Base-by-base conservation (phyloP, 805 yeast species). In the Candida ficus region DNA sequence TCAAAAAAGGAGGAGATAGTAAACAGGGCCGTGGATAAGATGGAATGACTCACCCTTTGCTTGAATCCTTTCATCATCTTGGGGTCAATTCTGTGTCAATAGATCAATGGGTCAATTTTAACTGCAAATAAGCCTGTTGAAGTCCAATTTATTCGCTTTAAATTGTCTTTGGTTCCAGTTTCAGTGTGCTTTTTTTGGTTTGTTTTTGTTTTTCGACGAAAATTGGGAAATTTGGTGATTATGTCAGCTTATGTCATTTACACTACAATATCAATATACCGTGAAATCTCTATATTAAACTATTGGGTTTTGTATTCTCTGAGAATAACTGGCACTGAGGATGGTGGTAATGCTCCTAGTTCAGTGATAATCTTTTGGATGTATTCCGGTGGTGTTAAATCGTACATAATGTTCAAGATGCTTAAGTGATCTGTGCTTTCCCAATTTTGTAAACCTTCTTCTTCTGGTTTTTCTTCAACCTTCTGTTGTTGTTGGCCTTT, bases 311-410 rank as follows among this genome's bases (percentile, higher is more conserved):
- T 87, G 63, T 91, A 93, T 63, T 93, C 99, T 64, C 98, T 78
- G 53, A 93, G 68, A 46, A 93, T 87, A 36, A 93, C 98, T 21
- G 99, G 99, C 43, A 93, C 98, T 2, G 98, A 88, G n/a, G 95
- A 84, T 32, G 99, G 96, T 10, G 99, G 99, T 50, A 93, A 71
- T 3, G 95, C 87, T 22, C 99, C 99, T 48, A 91, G 78, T 62
- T 93, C 99, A 2, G 98, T 93, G 40, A 93, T 88, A 44, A 93
- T 88, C 67, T 93, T 93, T 60, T 91, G 90, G 54, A 93, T 87
- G 57, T 84, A 86, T 51, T 82, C 86, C 12, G 96, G 95, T 27
- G 96, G 97, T 1, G 98, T 91, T 52, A 93, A 71, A 63, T 93
- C 99, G 61, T 87, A 93, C 75, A 93, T 74, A 48, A 93, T 80